phyloP scores from a whole-genome alignment of 2,329 filamentous ascomycete genomes.

The Colletotrichum caudatum region DNA sequence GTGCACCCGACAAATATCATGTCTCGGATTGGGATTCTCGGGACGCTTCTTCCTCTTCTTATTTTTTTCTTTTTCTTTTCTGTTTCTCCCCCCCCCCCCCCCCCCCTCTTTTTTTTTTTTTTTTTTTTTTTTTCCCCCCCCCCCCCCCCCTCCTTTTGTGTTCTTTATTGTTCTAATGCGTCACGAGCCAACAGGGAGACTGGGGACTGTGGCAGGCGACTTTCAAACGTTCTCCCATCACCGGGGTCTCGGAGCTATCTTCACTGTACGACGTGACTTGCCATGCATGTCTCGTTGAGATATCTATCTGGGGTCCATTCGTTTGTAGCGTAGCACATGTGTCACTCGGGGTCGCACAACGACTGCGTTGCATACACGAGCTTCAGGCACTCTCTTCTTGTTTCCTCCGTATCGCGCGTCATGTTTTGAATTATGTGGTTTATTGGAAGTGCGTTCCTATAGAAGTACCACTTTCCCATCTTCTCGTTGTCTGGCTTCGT shows the following conservation, averaged over 20 bases:
- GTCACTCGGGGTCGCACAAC: neutral
- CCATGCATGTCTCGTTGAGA: neutral
- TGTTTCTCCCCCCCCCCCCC: too few species aligned
- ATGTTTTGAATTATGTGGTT: neutral
- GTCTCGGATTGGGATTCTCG: neutral
- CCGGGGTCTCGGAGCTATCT: neutral
- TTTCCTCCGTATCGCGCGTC: too few species aligned
- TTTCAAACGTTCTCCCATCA: neutral
- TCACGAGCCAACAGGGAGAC: neutral
- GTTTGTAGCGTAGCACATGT: neutral
- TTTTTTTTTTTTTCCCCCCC: neutral
- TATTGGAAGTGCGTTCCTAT: neutral
- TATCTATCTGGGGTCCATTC: neutral
- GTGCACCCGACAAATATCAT: neutral
- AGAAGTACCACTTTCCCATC: neutral
- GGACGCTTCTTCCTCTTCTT: too few species aligned
- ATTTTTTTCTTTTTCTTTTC: neutral
- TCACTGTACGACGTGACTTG: neutral
- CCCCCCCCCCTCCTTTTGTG: too few species aligned
- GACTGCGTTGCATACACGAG: constrained; percentile 1
- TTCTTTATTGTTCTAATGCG: neutral
- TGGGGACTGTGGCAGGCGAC: too few species aligned
- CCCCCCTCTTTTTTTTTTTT: too few species aligned
- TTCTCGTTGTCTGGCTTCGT: constrained; percentile 3
- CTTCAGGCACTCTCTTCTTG: neutral